phyloP scores from a whole-genome alignment of 2,329 filamentous ascomycete genomes.

The Penicillium verrucosum region DNA sequence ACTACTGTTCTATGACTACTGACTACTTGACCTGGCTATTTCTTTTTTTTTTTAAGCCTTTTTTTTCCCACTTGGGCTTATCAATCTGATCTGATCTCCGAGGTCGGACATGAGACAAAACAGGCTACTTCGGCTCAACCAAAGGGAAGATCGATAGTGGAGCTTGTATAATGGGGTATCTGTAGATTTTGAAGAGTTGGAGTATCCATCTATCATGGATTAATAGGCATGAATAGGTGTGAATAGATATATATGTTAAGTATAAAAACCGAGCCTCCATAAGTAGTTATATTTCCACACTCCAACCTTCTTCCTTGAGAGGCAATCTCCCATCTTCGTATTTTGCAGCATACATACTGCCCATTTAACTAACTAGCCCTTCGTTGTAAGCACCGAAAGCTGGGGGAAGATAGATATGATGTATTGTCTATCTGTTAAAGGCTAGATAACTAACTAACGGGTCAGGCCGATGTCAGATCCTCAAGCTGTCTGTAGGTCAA shows the following conservation, averaged over 20 bases:
- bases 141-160: neutral
- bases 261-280: neutral
- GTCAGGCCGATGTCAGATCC: too few relatives aligned
- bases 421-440: too few relatives aligned
- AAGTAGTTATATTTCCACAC: too few relatives aligned
- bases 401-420: too few relatives aligned
- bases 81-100: conserved; percentile 28
- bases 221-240: neutral
- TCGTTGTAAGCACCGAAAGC: too few relatives aligned
- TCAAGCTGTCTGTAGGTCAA: too few relatives aligned
- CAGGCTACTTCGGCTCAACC: neutral
- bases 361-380: too few relatives aligned
- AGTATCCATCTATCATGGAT: too few relatives aligned
- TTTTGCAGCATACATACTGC: too few relatives aligned
- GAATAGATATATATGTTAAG: neutral
- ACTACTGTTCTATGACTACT: conserved; percentile 6
- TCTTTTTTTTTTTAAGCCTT: neutral
- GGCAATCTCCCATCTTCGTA: too few relatives aligned
- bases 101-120: conserved; percentile 19
- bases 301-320: too few relatives aligned
- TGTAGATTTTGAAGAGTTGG: neutral
- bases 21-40: neutral
- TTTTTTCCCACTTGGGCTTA: conserved; percentile 17
- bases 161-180: neutral
- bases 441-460: too few relatives aligned